A percentile compares a stretch with the other conserved stretches of the same genome.
phyloP scores from a whole-genome alignment of 1,139 yeast genomes.

The Hemisphaericaspora xylofermentans region DNA sequence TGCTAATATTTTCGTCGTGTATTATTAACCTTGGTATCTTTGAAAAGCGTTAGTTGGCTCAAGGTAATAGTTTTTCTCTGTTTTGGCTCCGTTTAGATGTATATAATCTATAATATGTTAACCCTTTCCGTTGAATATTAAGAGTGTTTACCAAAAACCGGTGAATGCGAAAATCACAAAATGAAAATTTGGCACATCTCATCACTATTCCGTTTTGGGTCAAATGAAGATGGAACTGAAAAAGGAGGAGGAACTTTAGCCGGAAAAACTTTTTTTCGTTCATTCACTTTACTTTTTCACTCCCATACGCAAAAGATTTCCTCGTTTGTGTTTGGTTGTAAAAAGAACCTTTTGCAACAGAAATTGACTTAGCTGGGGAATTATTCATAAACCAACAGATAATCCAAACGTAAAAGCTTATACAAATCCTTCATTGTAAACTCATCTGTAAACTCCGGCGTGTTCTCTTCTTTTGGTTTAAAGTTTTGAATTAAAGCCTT shows the following conservation, averaged over 20 bases:
- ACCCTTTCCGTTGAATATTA: too few species aligned
- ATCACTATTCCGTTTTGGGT: slow-evolving; percentile 11
- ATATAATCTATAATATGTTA: too few species aligned
- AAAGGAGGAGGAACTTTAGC: neutral
- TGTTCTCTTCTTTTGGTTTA: slow-evolving; percentile 2
- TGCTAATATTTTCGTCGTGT: too few species aligned
- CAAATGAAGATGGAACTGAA: neutral
- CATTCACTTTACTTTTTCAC: too few species aligned
- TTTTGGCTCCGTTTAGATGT: too few species aligned
- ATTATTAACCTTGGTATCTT: too few species aligned
- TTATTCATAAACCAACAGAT: slow-evolving; percentile 15
- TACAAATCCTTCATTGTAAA: slow-evolving; percentile 18
- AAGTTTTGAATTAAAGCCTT: neutral
- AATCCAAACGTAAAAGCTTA: slow-evolving; percentile 16
- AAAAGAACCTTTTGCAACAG: slow-evolving; percentile 14
- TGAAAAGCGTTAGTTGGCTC: too few species aligned
- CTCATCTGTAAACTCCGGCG: slow-evolving; percentile 11
- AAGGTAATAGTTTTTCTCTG: too few species aligned
- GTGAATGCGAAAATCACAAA: neutral
- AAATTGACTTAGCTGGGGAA: slow-evolving; percentile 10
- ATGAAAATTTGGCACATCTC: neutral
- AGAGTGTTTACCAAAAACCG: too few species aligned
- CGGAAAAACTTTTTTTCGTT: slow-evolving; percentile 1
- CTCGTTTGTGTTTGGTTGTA: too few species aligned
- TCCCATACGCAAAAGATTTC: too few species aligned